phyloP scores from a whole-genome alignment of 176 grass and related monocot species.

The Carex pumila region DNA sequence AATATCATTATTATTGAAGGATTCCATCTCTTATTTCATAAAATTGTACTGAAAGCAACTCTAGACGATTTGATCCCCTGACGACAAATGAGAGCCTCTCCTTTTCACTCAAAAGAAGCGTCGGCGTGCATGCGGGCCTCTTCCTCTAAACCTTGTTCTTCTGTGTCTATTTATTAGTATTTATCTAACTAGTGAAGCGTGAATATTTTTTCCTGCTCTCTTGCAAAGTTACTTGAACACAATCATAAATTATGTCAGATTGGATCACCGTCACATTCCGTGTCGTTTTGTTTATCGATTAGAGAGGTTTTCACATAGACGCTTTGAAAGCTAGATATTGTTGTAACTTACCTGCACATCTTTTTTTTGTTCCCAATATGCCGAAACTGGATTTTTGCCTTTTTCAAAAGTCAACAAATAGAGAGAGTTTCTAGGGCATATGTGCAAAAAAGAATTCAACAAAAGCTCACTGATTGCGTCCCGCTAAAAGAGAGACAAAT shows the following conservation, averaged over 20 bases:
- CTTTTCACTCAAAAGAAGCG: slow-evolving; percentile 14
- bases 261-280: too few species aligned
- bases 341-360: background rate
- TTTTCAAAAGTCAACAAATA: background rate
- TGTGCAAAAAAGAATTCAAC: background rate
- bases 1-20: too few species aligned
- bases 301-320: background rate
- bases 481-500: background rate
- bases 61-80: background rate
- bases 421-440: background rate
- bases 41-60: background rate
- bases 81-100: background rate
- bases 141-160: background rate
- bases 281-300: too few species aligned
- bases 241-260: background rate
- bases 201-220: background rate
- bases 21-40: background rate
- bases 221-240: background rate
- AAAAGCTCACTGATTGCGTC: background rate
- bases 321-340: background rate
- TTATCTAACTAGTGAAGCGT: background rate
- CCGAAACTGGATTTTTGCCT: background rate
- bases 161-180: background rate
- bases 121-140: background rate
- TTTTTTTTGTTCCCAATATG: background rate